These are phyloP conservation scores for Kwoniella botswanensis DNA, from an alignment of 768 basidiomycete species.

Conservation along the genomic window DNA sequence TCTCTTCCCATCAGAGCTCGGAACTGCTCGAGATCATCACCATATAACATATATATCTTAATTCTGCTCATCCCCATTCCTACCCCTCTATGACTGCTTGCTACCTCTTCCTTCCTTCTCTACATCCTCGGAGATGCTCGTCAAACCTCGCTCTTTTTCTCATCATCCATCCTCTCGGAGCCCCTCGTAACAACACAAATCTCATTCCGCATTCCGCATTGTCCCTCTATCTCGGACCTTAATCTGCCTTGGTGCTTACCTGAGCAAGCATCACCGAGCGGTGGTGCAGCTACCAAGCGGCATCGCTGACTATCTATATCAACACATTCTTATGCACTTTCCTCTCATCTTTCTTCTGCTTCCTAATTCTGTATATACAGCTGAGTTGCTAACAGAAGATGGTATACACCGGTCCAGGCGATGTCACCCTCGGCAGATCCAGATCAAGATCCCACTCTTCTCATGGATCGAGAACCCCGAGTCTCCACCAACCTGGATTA, in stretches of 20 bases:
- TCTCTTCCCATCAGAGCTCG: not conserved
- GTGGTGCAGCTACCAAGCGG: too few species aligned
- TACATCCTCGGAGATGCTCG: not conserved
- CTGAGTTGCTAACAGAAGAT: slow-evolving; percentile 1
- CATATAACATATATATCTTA: too few species aligned
- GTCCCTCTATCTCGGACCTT: not conserved
- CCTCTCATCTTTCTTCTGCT: slow-evolving; percentile 2
- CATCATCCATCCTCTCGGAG: not conserved
- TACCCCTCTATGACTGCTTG: not conserved
- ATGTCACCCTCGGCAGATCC: slow-evolving; percentile 1
- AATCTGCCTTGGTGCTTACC: not conserved
- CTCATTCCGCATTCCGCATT: not conserved
- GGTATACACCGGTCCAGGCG: slow-evolving; percentile 13
- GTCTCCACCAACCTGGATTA: slow-evolving; percentile 44
- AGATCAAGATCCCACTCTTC: slow-evolving; percentile 20
- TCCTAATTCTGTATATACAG: not conserved
- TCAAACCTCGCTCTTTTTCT: not conserved
- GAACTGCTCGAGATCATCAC: too few species aligned
- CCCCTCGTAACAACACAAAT: not conserved
- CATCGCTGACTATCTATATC: not conserved
- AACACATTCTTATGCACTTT: not conserved
- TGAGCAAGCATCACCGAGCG: not conserved
- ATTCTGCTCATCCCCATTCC: not conserved
- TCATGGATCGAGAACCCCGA: slow-evolving; percentile 37
- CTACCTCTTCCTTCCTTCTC: not conserved